These are phyloP conservation scores for Cyclanthera cordifolia DNA, from an alignment of 306 rosid species.

Conservation along the genomic window DNA sequence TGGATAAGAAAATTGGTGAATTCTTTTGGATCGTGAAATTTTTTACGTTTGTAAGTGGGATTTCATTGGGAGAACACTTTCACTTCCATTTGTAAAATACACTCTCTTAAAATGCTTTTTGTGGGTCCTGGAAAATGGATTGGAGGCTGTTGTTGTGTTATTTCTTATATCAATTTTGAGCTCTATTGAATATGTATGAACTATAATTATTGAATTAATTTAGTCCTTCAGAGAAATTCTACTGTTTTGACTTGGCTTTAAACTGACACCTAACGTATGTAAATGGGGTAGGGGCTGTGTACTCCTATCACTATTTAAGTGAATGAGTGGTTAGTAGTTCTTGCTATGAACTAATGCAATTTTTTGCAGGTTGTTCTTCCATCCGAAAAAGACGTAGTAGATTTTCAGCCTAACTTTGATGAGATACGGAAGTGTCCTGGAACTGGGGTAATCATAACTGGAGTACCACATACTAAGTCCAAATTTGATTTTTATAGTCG, in stretches of 20 bases:
- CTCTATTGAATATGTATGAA: no score
- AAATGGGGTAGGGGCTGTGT: neutral
- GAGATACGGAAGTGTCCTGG: slow-evolving; percentile 49
- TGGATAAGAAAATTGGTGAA: neutral
- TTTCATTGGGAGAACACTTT: neutral
- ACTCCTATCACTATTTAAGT: neutral
- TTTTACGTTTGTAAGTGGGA: neutral
- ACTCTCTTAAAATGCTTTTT: neutral
- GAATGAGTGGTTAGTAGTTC: neutral
- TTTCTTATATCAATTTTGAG: no score
- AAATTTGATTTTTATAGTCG: slow-evolving; percentile 60
- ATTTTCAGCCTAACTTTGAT: slow-evolving; percentile 40
- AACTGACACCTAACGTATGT: neutral
- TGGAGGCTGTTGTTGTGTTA: no score
- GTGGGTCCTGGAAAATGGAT: neutral
- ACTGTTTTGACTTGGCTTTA: neutral
- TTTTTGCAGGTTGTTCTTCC: slow-evolving; percentile 42
- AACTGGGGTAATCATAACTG: slow-evolving; percentile 47
- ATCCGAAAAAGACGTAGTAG: slow-evolving; percentile 34
- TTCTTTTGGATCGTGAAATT: neutral
- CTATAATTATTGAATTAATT: no score
- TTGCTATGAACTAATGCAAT: neutral
- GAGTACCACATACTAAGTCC: slow-evolving; percentile 40
- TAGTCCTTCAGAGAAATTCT: no score
- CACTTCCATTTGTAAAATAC: neutral